Evolutionary conservation across 192 early-diverging fungal genomes (phyloP).

Genomic region (Coemansia sp.): DNA sequence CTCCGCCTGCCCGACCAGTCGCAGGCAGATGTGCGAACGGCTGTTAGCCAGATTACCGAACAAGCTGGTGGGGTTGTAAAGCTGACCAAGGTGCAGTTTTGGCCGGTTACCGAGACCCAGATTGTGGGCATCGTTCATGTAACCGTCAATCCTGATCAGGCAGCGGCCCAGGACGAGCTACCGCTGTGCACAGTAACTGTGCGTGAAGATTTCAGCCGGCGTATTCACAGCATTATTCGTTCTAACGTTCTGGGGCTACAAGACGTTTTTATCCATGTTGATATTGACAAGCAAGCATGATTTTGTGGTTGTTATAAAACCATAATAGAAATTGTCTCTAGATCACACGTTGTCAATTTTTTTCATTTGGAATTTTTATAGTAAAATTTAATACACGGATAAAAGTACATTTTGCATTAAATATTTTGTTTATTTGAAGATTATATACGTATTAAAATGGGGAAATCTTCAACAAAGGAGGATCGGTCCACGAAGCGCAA

Average conservation of each 20-base stretch:
- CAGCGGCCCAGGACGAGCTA: slow-evolving; percentile 18
- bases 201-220: slow-evolving; percentile 12
- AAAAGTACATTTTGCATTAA: not conserved
- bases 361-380: not conserved
- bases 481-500: slow-evolving; percentile 3
- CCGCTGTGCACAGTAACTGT: slow-evolving; percentile 19
- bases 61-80: slow-evolving; percentile 10
- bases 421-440: not conserved
- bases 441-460: slow-evolving; percentile 2
- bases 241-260: slow-evolving; percentile 31
- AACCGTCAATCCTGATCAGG: slow-evolving; percentile 10
- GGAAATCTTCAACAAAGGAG: not conserved
- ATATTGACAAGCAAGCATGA: not conserved
- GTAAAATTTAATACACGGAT: not conserved
- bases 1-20: slow-evolving; percentile 45
- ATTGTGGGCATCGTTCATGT: slow-evolving; percentile 40
- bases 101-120: slow-evolving; percentile 47
- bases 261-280: slow-evolving; percentile 43
- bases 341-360: not conserved
- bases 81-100: slow-evolving; percentile 39
- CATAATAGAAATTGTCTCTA: slow-evolving; percentile 7
- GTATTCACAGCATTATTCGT: slow-evolving; percentile 19
- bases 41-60: slow-evolving; percentile 18
- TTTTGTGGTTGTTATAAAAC: not conserved
- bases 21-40: slow-evolving; percentile 25